Conservation (phyloP, 106 monocot genomes). For the Dioscorea zingiberensis region DNA sequence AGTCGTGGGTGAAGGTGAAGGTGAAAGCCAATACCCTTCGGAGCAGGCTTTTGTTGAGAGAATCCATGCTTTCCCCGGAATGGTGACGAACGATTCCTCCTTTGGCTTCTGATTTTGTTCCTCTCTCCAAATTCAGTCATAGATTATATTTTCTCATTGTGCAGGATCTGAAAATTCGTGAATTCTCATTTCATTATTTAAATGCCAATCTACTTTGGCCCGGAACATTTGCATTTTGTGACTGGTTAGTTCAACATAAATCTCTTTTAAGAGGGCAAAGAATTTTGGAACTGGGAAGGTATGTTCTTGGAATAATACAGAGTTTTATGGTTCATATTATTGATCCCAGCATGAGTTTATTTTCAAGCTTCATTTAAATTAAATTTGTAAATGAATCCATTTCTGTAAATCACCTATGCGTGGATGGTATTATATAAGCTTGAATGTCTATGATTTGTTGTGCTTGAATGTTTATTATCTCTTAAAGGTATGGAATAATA, state of each 20-base stretch:
- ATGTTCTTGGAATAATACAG: neutral
- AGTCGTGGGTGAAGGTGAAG: neutral
- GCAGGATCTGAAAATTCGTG: constrained; percentile 67
- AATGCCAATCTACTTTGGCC: constrained; percentile 99
- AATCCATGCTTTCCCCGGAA: constrained; percentile 31
- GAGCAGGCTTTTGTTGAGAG: constrained; percentile 19
- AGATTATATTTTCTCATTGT: neutral
- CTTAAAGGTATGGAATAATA: too few relatives aligned
- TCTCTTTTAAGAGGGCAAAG: constrained; percentile 43
- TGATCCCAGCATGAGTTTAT: too few relatives aligned
- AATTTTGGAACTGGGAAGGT: constrained; percentile 94
- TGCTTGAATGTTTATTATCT: too few relatives aligned
- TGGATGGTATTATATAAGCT: too few relatives aligned
- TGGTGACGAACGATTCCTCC: constrained; percentile 9
- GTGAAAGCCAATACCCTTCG: too few relatives aligned
- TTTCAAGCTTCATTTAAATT: too few relatives aligned
- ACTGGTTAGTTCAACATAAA: constrained; percentile 60
- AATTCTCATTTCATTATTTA: constrained; percentile 78
- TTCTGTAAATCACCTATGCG: too few relatives aligned
- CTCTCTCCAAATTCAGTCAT: neutral
- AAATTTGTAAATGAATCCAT: too few relatives aligned
- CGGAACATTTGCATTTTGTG: constrained; percentile 80
- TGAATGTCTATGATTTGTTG: too few relatives aligned
- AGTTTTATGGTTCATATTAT: too few relatives aligned
- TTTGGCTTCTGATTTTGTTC: neutral